These are phyloP conservation scores for Diaporthe citrichinensis DNA, from an alignment of 2,329 filamentous ascomycete species.

Conservation along the genomic window DNA sequence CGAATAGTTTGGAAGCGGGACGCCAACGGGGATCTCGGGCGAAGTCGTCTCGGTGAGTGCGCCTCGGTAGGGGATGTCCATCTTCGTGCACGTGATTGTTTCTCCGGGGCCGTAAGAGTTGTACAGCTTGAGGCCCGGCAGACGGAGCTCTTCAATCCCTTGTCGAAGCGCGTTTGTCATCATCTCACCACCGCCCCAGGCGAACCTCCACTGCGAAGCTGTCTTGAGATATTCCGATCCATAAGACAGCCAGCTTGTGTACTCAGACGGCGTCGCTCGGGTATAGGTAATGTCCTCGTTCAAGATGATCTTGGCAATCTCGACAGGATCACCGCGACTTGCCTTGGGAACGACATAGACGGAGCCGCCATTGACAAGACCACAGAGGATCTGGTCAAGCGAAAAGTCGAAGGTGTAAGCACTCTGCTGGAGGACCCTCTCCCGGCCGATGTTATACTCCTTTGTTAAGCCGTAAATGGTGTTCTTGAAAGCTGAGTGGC, in stretches of 20 bases:
- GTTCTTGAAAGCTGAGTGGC: conserved; percentile 50
- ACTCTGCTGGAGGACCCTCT: conserved; percentile 52
- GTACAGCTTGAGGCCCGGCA: conserved; percentile 29
- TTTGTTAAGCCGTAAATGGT: conserved; percentile 45
- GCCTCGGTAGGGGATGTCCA: conserved; percentile 11
- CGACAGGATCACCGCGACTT: conserved; percentile 51
- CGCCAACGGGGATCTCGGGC: conserved; percentile 1
- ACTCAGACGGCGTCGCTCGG: conserved; percentile 56
- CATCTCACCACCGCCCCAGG: conserved; percentile 52
- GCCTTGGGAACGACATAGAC: conserved; percentile 48
- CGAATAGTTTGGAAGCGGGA: conserved; percentile 49
- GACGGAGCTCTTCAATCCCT: neutral
- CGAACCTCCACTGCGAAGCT: conserved; percentile 48
- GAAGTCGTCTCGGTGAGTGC: neutral
- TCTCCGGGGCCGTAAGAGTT: conserved; percentile 36
- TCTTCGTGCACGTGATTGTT: conserved; percentile 24
- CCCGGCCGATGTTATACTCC: conserved; percentile 43
- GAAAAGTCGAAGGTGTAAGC: conserved; percentile 59
- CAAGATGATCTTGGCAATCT: conserved; percentile 51
- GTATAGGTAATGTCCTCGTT: conserved; percentile 53
- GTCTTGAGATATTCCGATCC: conserved; percentile 26
- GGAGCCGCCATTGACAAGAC: conserved; percentile 48
- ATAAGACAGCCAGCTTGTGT: conserved; percentile 46
- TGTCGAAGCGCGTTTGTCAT: conserved; percentile 35
- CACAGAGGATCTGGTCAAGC: conserved; percentile 48